phyloP scores from a whole-genome alignment of 306 rosid genomes.

The Geum urbanum region DNA sequence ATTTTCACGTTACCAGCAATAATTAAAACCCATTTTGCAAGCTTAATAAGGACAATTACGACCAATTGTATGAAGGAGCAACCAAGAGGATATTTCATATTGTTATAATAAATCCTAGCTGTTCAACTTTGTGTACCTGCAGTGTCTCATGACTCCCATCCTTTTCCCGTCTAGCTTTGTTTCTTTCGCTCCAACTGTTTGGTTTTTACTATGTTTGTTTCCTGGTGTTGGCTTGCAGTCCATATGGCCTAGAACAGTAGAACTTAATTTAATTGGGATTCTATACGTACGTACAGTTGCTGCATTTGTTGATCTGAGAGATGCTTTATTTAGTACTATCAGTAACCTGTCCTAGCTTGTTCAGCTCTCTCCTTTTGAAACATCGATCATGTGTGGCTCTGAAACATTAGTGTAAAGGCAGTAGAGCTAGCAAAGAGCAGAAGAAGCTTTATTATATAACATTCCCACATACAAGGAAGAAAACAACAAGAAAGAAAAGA shows the following conservation, averaged over 20 bases:
- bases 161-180: background rate
- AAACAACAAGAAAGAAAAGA: background rate
- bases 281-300: too few species aligned
- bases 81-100: background rate
- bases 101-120: background rate
- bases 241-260: background rate
- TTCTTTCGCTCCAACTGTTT: constrained; percentile 8
- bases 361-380: background rate
- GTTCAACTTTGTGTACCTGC: background rate
- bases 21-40: background rate
- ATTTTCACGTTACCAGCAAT: background rate
- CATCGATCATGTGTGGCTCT: background rate
- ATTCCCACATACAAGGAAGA: constrained; percentile 10
- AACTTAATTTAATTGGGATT: too few species aligned
- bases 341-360: background rate
- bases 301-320: background rate
- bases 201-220: constrained; percentile 13
- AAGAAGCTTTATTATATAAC: background rate
- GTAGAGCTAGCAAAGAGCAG: background rate
- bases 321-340: background rate
- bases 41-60: too few species aligned
- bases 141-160: background rate
- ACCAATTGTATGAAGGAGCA: too few species aligned
- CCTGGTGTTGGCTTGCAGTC: background rate
- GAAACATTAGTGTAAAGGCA: background rate